Evolutionary conservation across 345 rosid genomes (phyloP), one percentile per base, ranked within the genome.

Genomic region (Kandelia obovata): DNA sequence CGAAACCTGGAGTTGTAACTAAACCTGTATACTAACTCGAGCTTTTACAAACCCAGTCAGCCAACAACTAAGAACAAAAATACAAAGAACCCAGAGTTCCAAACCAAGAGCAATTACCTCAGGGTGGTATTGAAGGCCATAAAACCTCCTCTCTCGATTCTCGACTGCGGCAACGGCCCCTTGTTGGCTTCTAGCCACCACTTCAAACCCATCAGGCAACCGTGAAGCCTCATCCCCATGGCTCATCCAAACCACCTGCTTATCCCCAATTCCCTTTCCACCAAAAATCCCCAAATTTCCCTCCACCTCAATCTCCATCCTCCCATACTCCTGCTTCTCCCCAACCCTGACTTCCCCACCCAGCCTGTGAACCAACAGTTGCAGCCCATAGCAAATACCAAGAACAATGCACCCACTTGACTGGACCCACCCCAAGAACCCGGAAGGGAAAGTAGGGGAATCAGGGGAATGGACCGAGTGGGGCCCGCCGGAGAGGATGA

Each of bases 221-320:
- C 70, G 62, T 3, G 68, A 83, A 6, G 89, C 96, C 85, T 95
- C 99, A 63, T 90, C 99, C 0, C 98, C 99, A 69, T 92, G 99
- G 53, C 99, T 95, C 99, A 92, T 95, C 99, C 98, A 95, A 59
- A 88, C 99, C 16, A 83, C 83, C 80, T 92, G 92, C 73, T 61
- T 82, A 39, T 95, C 89, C 64, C 93, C 97, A 69, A 66, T 88
- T 46, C 60, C 75, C 73, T 80, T 87, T 15, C 77, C 69, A 69
- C 99, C 96, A 62, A 78, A 92, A 68, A 95, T 66, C 62, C 92
- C 96, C 3, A 57, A 59, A 64, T 59, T 79, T 25, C 74, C 69
- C 59, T 71, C 83, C 32, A 92, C 99, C 69, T 32, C 83, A 80
- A 92, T 87, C 85, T 92, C 96, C 99, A 91, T 95, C 80, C 87